Conservation (phyloP, 2,329 filamentous ascomycete genomes). For the Pezicula neosporulosa region DNA sequence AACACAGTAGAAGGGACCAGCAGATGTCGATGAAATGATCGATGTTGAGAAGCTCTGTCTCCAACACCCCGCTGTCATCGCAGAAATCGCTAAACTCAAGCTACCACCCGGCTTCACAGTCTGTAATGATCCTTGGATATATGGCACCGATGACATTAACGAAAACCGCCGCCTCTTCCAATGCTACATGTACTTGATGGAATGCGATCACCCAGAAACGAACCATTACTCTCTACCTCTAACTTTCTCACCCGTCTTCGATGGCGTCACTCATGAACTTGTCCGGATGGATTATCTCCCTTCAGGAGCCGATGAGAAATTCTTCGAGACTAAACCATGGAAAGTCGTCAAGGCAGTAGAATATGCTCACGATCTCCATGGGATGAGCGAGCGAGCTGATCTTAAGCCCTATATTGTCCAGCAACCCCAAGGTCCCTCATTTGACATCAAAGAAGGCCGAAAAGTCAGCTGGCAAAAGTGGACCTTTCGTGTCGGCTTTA, state of each 20-base stretch:
- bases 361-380: conserved; percentile 32
- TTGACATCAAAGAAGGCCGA: not conserved
- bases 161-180: conserved; percentile 4
- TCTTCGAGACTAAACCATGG: not conserved
- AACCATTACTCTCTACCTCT: conserved; percentile 23
- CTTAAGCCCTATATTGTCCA: no score
- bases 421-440: no score
- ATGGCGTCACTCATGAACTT: conserved; percentile 15
- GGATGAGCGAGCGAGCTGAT: conserved; percentile 23
- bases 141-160: conserved; percentile 18
- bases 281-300: conserved; percentile 18
- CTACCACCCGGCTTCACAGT: conserved; percentile 15
- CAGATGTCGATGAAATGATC: conserved; percentile 19
- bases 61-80: conserved; percentile 14
- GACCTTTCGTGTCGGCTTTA: conserved; percentile 62
- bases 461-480: conserved; percentile 50
- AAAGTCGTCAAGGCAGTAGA: conserved; percentile 22
- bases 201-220: conserved; percentile 14
- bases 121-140: conserved; percentile 22
- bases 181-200: conserved; percentile 20
- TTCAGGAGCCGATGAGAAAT: conserved; percentile 8
- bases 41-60: conserved; percentile 19
- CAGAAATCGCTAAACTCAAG: conserved; percentile 14
- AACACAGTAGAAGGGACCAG: conserved; percentile 11
- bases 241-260: conserved; percentile 20